Evolutionary conservation across 2,329 filamentous ascomycete genomes (phyloP).

Genomic region (Claviceps quebecensis): DNA sequence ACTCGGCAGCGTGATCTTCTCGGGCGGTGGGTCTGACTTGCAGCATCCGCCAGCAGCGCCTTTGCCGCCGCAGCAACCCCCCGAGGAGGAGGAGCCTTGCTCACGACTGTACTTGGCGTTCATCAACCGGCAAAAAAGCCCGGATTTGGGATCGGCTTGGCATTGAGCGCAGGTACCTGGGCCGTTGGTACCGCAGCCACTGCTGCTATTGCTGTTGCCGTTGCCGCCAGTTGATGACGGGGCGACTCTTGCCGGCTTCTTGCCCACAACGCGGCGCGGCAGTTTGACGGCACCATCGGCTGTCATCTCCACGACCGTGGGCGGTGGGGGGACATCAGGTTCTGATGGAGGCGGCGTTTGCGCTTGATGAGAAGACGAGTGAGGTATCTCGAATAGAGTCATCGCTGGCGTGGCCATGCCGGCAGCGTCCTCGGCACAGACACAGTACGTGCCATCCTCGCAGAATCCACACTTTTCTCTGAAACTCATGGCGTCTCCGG

Average conservation of each 20-base stretch:
- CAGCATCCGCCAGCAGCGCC: slow-evolving; percentile 50
- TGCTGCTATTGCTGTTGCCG: not conserved
- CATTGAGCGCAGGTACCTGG: slow-evolving; percentile 73
- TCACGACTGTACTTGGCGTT: slow-evolving; percentile 47
- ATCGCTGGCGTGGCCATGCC: slow-evolving; percentile 26
- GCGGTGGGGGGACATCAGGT: slow-evolving; percentile 37
- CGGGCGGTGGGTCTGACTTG: slow-evolving; percentile 25
- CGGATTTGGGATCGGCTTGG: slow-evolving; percentile 61
- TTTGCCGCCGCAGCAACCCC: slow-evolving; percentile 48
- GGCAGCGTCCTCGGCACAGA: slow-evolving; percentile 54
- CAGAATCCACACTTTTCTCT: slow-evolving; percentile 72
- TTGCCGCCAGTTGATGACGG: slow-evolving; percentile 1
- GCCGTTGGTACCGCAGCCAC: slow-evolving; percentile 48
- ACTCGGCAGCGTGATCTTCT: slow-evolving; percentile 22
- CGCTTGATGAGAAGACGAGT: slow-evolving; percentile 31
- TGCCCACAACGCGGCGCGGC: slow-evolving; percentile 25
- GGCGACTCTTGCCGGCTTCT: slow-evolving; percentile 13
- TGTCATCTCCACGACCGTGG: slow-evolving; percentile 44
- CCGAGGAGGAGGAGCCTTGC: slow-evolving; percentile 13
- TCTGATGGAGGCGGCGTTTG: slow-evolving; percentile 48
- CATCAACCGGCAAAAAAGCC: slow-evolving; percentile 69
- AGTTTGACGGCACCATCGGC: slow-evolving; percentile 48
- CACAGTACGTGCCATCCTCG: slow-evolving; percentile 66
- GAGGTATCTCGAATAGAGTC: slow-evolving; percentile 25
- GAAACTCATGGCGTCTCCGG: slow-evolving; percentile 26